Evolutionary conservation across 768 basidiomycete genomes (phyloP), one percentile per base, ranked within the genome.

Genomic region (Cantharellus cinnabarinus): DNA sequence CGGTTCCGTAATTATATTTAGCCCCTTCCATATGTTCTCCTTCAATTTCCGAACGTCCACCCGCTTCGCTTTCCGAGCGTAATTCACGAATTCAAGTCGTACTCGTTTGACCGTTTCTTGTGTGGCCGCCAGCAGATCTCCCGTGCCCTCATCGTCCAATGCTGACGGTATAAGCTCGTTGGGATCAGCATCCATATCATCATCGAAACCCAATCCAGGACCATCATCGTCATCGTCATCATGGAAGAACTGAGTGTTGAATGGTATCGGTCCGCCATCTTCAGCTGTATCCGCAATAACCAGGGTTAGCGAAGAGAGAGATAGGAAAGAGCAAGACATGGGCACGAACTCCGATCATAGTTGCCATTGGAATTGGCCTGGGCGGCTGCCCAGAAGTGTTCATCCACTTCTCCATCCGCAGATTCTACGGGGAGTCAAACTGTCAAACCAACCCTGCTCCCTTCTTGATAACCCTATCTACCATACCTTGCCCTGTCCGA

Each of bases 31-130:
- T 54, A 99, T 98, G 64, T 91, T 94, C 62, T 98, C 94, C 73
- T 99, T 99, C 62, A 99, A 72, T 71, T 85, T 90, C 66, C 89
- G 79, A 42, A 99, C 94, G 67, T 98, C 95, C 29, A 99, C 94
- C 48, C 94, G 75, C 72, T 97, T 99, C 2, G 94, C 95, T 42
- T 85, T 80, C 71, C 91, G 93, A 2, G 93, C 84, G 67, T 95
- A 98, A 63, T 90, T 89, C 63, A 99, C 89, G 57, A 79, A 78
- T 67, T 95, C 86, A 3, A 90, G 91, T 64, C 81, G 75, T 42
- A 87, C 81, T 5, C 89, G 83, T 57, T 87, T 81, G 41, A 81
- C 78, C 65, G 81, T 79, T 54, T 77, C 72, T 64, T 87, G 81
- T 0, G 89, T 89, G 2, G 79, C 85, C 7, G 86, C 85, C 42